Conservation (phyloP, 306 rosid genomes). For the Cicer chorassanicum region DNA sequence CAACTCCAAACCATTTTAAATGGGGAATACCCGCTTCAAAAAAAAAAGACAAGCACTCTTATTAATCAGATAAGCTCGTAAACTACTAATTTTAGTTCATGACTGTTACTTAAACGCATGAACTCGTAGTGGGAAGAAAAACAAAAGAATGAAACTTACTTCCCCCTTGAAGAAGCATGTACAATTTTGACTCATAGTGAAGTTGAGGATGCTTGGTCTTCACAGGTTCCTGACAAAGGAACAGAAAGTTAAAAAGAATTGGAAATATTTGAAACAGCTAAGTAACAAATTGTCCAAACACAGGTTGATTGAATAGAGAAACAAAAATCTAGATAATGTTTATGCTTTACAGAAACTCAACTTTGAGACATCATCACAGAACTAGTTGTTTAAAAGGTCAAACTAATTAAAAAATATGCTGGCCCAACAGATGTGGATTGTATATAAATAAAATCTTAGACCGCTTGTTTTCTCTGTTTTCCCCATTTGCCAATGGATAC, state of each 20-base stretch:
- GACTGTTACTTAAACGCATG: constrained; percentile 4
- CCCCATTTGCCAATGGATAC: constrained; percentile 13
- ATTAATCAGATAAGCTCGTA: constrained; percentile 38
- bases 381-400: constrained; percentile 17
- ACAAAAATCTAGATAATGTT: background rate
- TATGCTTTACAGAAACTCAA: constrained; percentile 15
- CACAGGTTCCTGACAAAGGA: constrained; percentile 74
- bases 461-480: background rate
- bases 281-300: constrained; percentile 37
- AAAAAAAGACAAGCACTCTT: constrained; percentile 8
- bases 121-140: constrained; percentile 19
- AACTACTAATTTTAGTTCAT: constrained; percentile 21
- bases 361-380: constrained; percentile 13
- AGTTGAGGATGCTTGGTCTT: constrained; percentile 98
- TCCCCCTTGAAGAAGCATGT: constrained; percentile 99
- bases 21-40: constrained; percentile 92
- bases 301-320: constrained; percentile 11
- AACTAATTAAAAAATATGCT: constrained; percentile 10
- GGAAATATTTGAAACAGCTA: constrained; percentile 11
- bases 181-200: constrained; percentile 95
- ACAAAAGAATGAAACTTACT: constrained; percentile 58
- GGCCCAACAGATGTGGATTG: constrained; percentile 25
- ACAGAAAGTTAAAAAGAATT: constrained; percentile 16
- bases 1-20: constrained; percentile 96
- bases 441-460: constrained; percentile 30